Percentiles rank a stretch among this genome's conserved stretches.
Evolutionary conservation across 176 grass and related monocot species (phyloP).

Genomic region (Coix lacrymajobi): DNA sequence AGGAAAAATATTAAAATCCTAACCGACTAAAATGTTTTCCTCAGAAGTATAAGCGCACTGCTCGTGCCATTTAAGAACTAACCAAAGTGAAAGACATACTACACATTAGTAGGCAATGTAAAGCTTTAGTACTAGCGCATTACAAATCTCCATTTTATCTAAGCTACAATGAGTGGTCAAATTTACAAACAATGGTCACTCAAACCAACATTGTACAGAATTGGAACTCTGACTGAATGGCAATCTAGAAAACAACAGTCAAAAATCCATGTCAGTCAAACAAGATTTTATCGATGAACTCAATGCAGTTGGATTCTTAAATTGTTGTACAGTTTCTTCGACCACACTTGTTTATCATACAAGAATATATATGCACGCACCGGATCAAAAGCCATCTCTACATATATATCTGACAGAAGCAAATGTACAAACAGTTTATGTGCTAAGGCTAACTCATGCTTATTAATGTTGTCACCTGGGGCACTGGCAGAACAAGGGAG

Average conservation of each 20-base stretch:
- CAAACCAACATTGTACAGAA: too few species aligned
- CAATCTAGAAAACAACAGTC: too few species aligned
- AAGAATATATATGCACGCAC: background rate
- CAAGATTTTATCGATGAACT: too few species aligned
- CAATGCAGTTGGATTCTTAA: too few species aligned
- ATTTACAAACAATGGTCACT: too few species aligned
- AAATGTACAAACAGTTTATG: conserved; percentile 23
- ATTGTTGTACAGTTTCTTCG: too few species aligned
- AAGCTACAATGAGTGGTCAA: background rate
- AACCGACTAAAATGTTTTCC: background rate
- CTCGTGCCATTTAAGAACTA: background rate
- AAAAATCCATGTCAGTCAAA: too few species aligned
- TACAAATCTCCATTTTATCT: background rate
- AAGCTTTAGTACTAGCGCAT: background rate
- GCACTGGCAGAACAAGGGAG: conserved; percentile 53
- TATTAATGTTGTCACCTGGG: conserved; percentile 29
- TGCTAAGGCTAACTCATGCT: conserved; percentile 10
- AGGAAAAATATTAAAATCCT: background rate
- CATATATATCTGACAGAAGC: background rate
- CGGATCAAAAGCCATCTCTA: background rate
- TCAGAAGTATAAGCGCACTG: background rate
- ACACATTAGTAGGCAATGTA: background rate
- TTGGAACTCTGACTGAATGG: too few species aligned
- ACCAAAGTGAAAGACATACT: background rate
- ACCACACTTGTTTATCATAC: background rate